Evolutionary conservation across 192 early-diverging fungal species (phyloP).

Genomic region (Coemansia sp.): DNA sequence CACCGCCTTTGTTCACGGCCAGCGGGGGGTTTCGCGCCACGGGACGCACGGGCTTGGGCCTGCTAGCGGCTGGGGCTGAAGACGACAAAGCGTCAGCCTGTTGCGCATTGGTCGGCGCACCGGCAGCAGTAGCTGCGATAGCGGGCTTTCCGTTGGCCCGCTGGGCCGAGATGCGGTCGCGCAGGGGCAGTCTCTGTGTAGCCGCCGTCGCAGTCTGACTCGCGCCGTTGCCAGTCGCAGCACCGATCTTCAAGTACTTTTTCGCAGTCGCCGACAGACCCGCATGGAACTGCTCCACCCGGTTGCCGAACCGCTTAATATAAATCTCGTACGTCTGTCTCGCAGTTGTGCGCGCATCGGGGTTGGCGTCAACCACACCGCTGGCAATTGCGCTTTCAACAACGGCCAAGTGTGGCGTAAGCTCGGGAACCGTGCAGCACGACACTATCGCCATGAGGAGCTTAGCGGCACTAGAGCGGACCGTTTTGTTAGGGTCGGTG

Average conservation of each 20-base stretch:
- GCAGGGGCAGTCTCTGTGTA: conserved; percentile 23
- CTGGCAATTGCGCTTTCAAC: conserved; percentile 48
- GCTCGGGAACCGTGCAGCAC: conserved; percentile 55
- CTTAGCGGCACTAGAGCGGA: conserved; percentile 65
- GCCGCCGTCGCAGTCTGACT: not conserved
- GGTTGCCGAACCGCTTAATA: conserved; percentile 45
- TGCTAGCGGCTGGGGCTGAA: not conserved
- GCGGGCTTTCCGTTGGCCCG: conserved; percentile 15
- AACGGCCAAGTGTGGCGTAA: conserved; percentile 31
- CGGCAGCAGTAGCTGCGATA: not conserved
- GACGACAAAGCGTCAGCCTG: not conserved
- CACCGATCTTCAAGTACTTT: conserved; percentile 51
- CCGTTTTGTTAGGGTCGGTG: conserved; percentile 63
- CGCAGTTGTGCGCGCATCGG: conserved; percentile 47
- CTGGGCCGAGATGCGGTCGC: conserved; percentile 34
- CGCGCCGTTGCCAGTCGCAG: not conserved
- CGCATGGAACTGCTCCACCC: conserved; percentile 41
- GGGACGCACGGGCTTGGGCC: conserved; percentile 44
- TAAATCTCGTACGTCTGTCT: conserved; percentile 50
- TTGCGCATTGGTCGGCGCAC: not conserved
- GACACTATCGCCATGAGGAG: conserved; percentile 60
- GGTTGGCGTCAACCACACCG: conserved; percentile 51
- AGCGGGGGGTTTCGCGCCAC: conserved; percentile 24
- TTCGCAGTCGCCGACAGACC: conserved; percentile 41
- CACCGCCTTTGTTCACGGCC: conserved; percentile 20